Evolutionary conservation across 2,329 filamentous ascomycete genomes (phyloP).

Genomic region (Cladosporium oxysporum): DNA sequence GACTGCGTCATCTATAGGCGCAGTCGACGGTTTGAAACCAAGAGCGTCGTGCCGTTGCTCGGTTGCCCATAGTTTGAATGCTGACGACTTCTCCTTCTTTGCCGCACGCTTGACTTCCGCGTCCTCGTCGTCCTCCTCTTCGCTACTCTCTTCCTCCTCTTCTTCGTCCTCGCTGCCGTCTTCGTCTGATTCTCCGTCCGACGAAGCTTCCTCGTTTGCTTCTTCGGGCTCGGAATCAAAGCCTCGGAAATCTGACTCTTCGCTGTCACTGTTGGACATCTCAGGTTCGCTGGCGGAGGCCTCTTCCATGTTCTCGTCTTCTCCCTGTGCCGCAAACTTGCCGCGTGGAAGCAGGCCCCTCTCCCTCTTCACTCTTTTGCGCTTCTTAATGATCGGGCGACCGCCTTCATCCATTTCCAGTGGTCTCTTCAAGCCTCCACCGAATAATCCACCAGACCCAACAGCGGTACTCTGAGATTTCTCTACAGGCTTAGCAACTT

Average conservation of each 20-base stretch:
- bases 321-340: slow-evolving; percentile 30
- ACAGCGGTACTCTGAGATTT: slow-evolving; percentile 8
- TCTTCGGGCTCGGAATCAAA: slow-evolving; percentile 17
- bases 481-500: neutral
- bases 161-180: slow-evolving; percentile 29
- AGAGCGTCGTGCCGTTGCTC: slow-evolving; percentile 82
- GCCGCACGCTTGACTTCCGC: slow-evolving; percentile 37
- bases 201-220: neutral
- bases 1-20: slow-evolving; percentile 35
- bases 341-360: slow-evolving; percentile 17
- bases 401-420: slow-evolving; percentile 78
- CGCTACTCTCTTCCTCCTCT: slow-evolving; percentile 32
- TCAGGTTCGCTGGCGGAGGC: slow-evolving; percentile 20
- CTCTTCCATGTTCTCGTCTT: slow-evolving; percentile 22
- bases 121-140: slow-evolving; percentile 36
- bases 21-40: slow-evolving; percentile 63
- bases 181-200: slow-evolving; percentile 20
- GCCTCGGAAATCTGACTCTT: slow-evolving; percentile 14
- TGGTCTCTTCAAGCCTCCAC: slow-evolving; percentile 83
- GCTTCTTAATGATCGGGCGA: slow-evolving; percentile 77
- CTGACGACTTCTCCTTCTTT: slow-evolving; percentile 56
- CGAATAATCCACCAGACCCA: slow-evolving; percentile 45
- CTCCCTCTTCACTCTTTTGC: slow-evolving; percentile 60
- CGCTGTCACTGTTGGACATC: slow-evolving; percentile 13
- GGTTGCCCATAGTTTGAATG: slow-evolving; percentile 93